A percentile compares a stretch with the other conserved stretches of the same genome.
phyloP scores from a whole-genome alignment of 164 flowering plant genomes.

The Macadamia integrifolia region DNA sequence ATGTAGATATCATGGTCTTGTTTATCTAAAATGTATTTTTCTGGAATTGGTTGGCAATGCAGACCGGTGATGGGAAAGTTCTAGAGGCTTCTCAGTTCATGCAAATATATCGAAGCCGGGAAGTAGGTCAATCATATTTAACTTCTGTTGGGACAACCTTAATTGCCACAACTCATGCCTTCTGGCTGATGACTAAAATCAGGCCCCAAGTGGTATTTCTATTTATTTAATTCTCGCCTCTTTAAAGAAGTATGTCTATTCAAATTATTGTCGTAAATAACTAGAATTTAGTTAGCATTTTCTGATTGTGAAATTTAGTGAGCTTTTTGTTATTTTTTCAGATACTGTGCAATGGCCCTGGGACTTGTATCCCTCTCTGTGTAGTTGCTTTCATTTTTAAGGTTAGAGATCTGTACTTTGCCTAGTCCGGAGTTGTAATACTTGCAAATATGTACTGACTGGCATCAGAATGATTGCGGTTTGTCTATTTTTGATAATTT shows the following conservation, averaged over 20 bases:
- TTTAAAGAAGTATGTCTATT: neutral
- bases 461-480: too few relatives aligned
- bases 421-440: neutral
- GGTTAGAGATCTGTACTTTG: constrained; percentile 31
- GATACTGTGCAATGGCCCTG: constrained; percentile 95
- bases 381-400: constrained; percentile 72
- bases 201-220: constrained; percentile 85
- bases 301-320: neutral
- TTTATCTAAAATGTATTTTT: neutral
- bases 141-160: constrained; percentile 87
- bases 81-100: constrained; percentile 39
- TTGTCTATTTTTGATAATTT: too few relatives aligned
- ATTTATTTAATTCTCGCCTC: neutral
- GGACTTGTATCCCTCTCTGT: constrained; percentile 91
- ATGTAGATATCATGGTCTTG: too few relatives aligned
- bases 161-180: constrained; percentile 67
- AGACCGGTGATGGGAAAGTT: constrained; percentile 26
- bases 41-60: constrained; percentile 16
- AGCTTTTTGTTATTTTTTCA: constrained; percentile 19
- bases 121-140: constrained; percentile 94
- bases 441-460: neutral
- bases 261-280: too few relatives aligned
- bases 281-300: neutral
- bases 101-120: constrained; percentile 88
- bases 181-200: constrained; percentile 68